Evolutionary conservation across 139 green algal species (phyloP).

Genomic region (Raphidocelis subcapitata): DNA sequence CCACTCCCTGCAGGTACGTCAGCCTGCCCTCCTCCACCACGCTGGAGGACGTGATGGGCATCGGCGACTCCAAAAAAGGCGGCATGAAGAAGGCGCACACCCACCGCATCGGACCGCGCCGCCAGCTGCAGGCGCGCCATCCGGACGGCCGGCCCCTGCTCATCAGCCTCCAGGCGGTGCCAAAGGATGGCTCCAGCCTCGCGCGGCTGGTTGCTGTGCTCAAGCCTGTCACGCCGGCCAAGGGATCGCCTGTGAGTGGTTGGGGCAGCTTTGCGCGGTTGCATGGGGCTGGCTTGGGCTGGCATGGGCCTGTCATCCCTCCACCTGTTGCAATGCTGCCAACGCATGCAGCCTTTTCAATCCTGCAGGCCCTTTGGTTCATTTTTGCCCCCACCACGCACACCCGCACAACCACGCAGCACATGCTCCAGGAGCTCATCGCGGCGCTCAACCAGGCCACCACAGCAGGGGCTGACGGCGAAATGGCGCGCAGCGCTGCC

Average conservation of each 20-base stretch:
- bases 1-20: constrained; percentile 11
- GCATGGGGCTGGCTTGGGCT: too few species aligned
- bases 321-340: too few species aligned
- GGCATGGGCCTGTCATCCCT: too few species aligned
- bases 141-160: constrained; percentile 2
- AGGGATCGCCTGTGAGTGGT: not conserved
- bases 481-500: not conserved
- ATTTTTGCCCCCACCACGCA: too few species aligned
- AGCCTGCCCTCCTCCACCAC: constrained; percentile 3
- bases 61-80: constrained; percentile 1
- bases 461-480: constrained; percentile 1
- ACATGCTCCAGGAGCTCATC: too few species aligned
- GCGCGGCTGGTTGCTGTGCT: constrained; percentile 3
- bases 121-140: not conserved
- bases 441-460: not conserved
- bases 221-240: not conserved
- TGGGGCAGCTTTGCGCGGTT: too few species aligned
- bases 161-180: constrained; percentile 12
- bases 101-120: not conserved
- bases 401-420: too few species aligned
- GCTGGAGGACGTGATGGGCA: constrained; percentile 23
- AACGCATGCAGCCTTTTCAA: too few species aligned
- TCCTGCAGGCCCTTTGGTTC: too few species aligned
- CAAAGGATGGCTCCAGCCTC: constrained; percentile 12
- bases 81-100: constrained; percentile 10